These are phyloP conservation scores for Trichoderma arundinaceum DNA, from an alignment of 2,329 filamentous ascomycete species.

Conservation along the genomic window DNA sequence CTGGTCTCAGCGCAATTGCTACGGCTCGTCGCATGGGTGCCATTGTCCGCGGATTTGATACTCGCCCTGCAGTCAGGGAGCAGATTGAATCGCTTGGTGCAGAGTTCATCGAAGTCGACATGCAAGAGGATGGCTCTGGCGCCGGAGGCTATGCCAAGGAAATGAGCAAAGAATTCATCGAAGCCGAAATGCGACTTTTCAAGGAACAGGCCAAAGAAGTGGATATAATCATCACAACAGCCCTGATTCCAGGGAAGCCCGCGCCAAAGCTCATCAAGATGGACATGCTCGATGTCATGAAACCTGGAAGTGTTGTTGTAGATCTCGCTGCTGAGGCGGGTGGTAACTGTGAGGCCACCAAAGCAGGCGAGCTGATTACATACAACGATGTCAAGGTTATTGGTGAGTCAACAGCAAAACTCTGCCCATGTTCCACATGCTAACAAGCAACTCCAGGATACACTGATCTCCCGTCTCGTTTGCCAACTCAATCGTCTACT, in stretches of 20 bases:
- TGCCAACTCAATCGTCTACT: slow-evolving; percentile 88
- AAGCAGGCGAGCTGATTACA: slow-evolving; percentile 70
- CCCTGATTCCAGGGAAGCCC: slow-evolving; percentile 83
- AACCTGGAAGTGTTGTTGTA: slow-evolving; percentile 85
- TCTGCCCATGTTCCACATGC: neutral
- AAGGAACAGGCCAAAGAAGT: slow-evolving; percentile 85
- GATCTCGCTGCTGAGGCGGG: slow-evolving; percentile 88
- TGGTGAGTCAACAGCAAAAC: slow-evolving; percentile 55
- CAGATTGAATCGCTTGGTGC: slow-evolving; percentile 90
- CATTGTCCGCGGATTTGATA: slow-evolving; percentile 89
- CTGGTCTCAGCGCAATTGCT: slow-evolving; percentile 85
- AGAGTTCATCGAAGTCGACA: slow-evolving; percentile 85
- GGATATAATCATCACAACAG: slow-evolving; percentile 91
- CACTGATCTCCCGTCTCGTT: slow-evolving; percentile 83
- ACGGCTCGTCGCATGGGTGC: slow-evolving; percentile 86
- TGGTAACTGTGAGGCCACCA: slow-evolving; percentile 84
- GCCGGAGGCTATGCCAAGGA: slow-evolving; percentile 89
- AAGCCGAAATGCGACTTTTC: slow-evolving; percentile 91
- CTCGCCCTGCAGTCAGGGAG: slow-evolving; percentile 83
- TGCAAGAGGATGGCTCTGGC: slow-evolving; percentile 83
- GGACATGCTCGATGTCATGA: slow-evolving; percentile 82
- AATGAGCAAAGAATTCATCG: slow-evolving; percentile 93
- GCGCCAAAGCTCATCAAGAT: slow-evolving; percentile 86
- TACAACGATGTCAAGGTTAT: slow-evolving; percentile 85
- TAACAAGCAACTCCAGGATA: slow-evolving; percentile 60